Evolutionary conservation across 768 basidiomycete genomes (phyloP).

Genomic region (Hortiboletus campestris): DNA sequence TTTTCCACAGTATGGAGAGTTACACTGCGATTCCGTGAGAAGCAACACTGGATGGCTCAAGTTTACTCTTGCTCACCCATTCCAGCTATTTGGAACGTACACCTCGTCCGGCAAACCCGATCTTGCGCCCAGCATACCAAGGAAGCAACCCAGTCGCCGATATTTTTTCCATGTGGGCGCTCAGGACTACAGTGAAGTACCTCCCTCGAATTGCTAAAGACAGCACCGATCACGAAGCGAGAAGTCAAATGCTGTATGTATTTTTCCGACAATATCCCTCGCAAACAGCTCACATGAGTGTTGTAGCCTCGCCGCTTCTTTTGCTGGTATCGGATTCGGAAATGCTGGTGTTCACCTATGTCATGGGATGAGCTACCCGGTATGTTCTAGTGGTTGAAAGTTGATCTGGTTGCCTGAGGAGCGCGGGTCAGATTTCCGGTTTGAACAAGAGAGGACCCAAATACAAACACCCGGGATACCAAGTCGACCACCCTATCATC

Average conservation of each 20-base stretch:
- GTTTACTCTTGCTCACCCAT: slow-evolving; percentile 4
- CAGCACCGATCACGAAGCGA: slow-evolving; percentile 75
- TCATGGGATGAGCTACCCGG: slow-evolving; percentile 88
- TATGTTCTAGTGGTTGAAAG: slow-evolving; percentile 34
- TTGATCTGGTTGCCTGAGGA: background rate
- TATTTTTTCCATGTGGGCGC: slow-evolving; percentile 93
- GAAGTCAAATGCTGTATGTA: slow-evolving; percentile 85
- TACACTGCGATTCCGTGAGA: slow-evolving; percentile 90
- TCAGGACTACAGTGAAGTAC: slow-evolving; percentile 84
- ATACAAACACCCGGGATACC: slow-evolving; percentile 89
- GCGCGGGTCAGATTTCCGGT: slow-evolving; percentile 68
- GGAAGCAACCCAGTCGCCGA: slow-evolving; percentile 94
- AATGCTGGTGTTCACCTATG: slow-evolving; percentile 92
- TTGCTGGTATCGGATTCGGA: slow-evolving; percentile 94
- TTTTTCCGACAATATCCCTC: background rate
- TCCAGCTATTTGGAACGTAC: slow-evolving; percentile 83
- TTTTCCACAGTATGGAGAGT: slow-evolving; percentile 95
- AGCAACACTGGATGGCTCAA: background rate
- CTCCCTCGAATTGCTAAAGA: slow-evolving; percentile 85
- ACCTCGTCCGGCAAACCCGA: slow-evolving; percentile 88
- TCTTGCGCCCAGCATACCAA: slow-evolving; percentile 88
- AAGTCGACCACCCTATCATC: slow-evolving; percentile 83
- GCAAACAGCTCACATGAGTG: background rate
- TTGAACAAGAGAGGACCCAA: slow-evolving; percentile 93
- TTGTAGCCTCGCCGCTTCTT: slow-evolving; percentile 80